A percentile compares a stretch with the other conserved stretches of the same genome.
These are phyloP conservation scores for Pichia sp. DNA, from an alignment of 1,139 yeast genomes.

Conservation along the genomic window DNA sequence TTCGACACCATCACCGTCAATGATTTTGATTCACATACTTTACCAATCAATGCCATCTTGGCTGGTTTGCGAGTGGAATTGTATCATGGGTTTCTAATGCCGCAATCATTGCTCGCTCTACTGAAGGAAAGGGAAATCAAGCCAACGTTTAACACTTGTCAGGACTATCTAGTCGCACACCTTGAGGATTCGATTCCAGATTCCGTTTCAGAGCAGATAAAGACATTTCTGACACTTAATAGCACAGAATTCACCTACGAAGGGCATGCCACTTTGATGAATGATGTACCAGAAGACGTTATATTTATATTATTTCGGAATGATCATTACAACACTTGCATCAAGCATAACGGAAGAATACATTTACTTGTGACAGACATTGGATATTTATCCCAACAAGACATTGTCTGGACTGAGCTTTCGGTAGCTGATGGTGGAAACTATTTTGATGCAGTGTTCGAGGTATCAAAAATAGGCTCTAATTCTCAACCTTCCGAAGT, in stretches of 20 bases:
- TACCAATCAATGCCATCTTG: slow-evolving; percentile 27
- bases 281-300: slow-evolving; percentile 35
- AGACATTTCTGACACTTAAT: slow-evolving; percentile 41
- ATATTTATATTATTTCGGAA: slow-evolving; percentile 72
- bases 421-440: slow-evolving; percentile 61
- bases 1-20: slow-evolving; percentile 34
- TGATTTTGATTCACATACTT: slow-evolving; percentile 21
- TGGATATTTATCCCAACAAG: slow-evolving; percentile 44
- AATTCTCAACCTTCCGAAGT: background rate
- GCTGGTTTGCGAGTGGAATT: slow-evolving; percentile 35
- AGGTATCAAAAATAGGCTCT: slow-evolving; percentile 32
- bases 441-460: slow-evolving; percentile 58
- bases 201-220: slow-evolving; percentile 4
- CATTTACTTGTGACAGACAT: slow-evolving; percentile 66
- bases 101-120: slow-evolving; percentile 19
- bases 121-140: slow-evolving; percentile 20
- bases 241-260: slow-evolving; percentile 63
- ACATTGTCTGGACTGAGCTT: slow-evolving; percentile 72
- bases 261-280: slow-evolving; percentile 41
- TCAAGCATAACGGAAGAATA: slow-evolving; percentile 43
- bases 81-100: slow-evolving; percentile 47
- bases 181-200: slow-evolving; percentile 12
- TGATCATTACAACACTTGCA: slow-evolving; percentile 73
- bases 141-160: slow-evolving; percentile 35
- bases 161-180: slow-evolving; percentile 32